These are phyloP conservation scores for Rugosomyces carneus DNA, from an alignment of 1,284 basidiomycete genomes.

Conservation along the genomic window DNA sequence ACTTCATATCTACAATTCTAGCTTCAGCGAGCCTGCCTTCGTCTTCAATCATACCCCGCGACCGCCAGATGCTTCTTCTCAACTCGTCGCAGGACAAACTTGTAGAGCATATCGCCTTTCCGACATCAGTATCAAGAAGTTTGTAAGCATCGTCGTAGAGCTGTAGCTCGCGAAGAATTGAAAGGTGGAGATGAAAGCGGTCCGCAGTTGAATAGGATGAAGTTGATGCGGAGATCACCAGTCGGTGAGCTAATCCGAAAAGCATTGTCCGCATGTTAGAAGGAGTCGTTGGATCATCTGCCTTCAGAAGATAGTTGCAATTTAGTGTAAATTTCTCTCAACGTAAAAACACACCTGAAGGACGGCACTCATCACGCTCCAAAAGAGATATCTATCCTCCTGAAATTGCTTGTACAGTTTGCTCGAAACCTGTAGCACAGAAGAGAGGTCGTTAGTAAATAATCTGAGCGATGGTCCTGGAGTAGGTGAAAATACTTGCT, in stretches of 20 bases:
- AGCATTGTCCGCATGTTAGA: slow-evolving; percentile 57
- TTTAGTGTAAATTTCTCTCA: not conserved
- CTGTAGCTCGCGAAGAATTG: slow-evolving; percentile 62
- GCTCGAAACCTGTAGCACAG: slow-evolving; percentile 50
- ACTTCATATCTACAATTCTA: slow-evolving; percentile 56
- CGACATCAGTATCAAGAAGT: slow-evolving; percentile 63
- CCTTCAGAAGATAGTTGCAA: slow-evolving; percentile 32
- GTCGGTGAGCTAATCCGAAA: slow-evolving; percentile 65
- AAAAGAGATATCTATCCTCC: slow-evolving; percentile 76
- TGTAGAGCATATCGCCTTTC: slow-evolving; percentile 57
- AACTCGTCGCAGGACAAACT: slow-evolving; percentile 72
- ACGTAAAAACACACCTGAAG: slow-evolving; percentile 58
- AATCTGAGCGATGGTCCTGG: not conserved
- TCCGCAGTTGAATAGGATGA: slow-evolving; percentile 64
- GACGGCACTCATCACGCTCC: slow-evolving; percentile 74
- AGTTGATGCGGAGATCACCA: slow-evolving; percentile 53
- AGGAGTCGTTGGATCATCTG: slow-evolving; percentile 56
- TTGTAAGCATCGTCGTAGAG: slow-evolving; percentile 65
- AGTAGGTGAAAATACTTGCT: slow-evolving; percentile 32
- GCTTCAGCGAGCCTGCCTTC: slow-evolving; percentile 54
- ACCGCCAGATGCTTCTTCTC: slow-evolving; percentile 61
- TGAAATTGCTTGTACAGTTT: slow-evolving; percentile 75
- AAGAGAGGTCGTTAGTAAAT: not conserved
- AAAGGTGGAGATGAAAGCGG: slow-evolving; percentile 69
- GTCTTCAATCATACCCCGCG: slow-evolving; percentile 46